These are phyloP conservation scores for Pseudogymnoascus sp. DNA, from an alignment of 2,329 filamentous ascomycete species.

Conservation along the genomic window DNA sequence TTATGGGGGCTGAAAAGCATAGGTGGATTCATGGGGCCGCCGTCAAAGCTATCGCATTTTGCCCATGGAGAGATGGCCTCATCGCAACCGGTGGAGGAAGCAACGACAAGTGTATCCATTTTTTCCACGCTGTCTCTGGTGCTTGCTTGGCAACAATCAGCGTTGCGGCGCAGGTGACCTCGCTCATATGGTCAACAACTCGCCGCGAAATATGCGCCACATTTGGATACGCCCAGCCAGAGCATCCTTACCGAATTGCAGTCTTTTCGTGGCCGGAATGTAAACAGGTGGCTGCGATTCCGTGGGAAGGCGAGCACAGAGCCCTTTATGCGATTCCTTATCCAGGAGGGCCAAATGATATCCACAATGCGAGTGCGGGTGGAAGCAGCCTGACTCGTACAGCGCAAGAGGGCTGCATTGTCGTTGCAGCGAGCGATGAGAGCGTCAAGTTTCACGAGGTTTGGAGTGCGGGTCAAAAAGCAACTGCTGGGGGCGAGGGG, in stretches of 20 bases:
- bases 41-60: constrained; percentile 94
- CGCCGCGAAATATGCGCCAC: constrained; percentile 84
- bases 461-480: constrained; percentile 61
- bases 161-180: constrained; percentile 87
- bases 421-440: constrained; percentile 85
- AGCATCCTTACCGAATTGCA: constrained; percentile 81
- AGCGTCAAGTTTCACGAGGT: constrained; percentile 94
- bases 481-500: constrained; percentile 44
- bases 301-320: constrained; percentile 71
- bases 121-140: constrained; percentile 81
- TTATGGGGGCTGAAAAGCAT: constrained; percentile 54
- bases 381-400: constrained; percentile 48
- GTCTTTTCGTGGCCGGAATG: constrained; percentile 95
- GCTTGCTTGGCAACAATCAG: constrained; percentile 82
- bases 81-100: constrained; percentile 88
- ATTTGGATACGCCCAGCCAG: constrained; percentile 86
- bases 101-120: constrained; percentile 92
- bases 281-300: constrained; percentile 73
- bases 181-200: constrained; percentile 80
- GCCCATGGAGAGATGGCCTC: constrained; percentile 82
- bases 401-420: constrained; percentile 69
- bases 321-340: constrained; percentile 86
- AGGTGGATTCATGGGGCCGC: constrained; percentile 75
- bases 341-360: constrained; percentile 49
- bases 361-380: constrained; percentile 34